Conservation (phyloP, 129 eudicot genomes). For the Logfia minima region DNA sequence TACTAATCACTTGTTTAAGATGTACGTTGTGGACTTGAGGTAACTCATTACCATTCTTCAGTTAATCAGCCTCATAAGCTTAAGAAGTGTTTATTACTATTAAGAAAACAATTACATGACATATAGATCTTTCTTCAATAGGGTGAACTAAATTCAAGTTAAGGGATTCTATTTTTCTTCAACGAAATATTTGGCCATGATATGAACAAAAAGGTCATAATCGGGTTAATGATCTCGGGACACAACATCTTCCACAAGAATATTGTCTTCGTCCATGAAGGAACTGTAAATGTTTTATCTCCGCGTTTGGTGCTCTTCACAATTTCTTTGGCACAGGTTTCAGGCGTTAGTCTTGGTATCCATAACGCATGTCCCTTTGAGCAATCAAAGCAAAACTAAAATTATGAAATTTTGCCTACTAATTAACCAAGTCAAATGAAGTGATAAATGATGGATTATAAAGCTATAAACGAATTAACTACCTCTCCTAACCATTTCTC, state of each 20-base stretch:
- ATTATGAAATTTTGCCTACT: background rate
- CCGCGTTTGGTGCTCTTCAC: constrained; percentile 60
- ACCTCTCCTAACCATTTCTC: constrained; percentile 21
- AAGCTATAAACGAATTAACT: background rate
- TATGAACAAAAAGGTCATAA: constrained; percentile 29
- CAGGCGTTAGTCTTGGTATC: constrained; percentile 35
- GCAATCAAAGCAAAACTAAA: background rate
- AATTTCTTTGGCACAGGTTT: constrained; percentile 45
- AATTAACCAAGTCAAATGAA: background rate
- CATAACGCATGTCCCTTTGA: constrained; percentile 31
- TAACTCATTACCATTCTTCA: background rate
- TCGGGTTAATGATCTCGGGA: constrained; percentile 44
- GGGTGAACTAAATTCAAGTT: background rate
- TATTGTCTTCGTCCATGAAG: constrained; percentile 48
- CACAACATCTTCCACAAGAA: constrained; percentile 37
- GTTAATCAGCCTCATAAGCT: background rate
- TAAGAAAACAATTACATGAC: background rate
- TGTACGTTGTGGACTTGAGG: background rate
- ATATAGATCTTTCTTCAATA: background rate
- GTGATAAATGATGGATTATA: background rate
- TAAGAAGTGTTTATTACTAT: background rate
- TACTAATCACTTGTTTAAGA: no score
- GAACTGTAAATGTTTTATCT: constrained; percentile 46
- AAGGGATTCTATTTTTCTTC: constrained; percentile 10
- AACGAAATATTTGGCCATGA: constrained; percentile 34